phyloP scores from a whole-genome alignment of 768 basidiomycete species.

The Phlebiopsis flavidoalba region DNA sequence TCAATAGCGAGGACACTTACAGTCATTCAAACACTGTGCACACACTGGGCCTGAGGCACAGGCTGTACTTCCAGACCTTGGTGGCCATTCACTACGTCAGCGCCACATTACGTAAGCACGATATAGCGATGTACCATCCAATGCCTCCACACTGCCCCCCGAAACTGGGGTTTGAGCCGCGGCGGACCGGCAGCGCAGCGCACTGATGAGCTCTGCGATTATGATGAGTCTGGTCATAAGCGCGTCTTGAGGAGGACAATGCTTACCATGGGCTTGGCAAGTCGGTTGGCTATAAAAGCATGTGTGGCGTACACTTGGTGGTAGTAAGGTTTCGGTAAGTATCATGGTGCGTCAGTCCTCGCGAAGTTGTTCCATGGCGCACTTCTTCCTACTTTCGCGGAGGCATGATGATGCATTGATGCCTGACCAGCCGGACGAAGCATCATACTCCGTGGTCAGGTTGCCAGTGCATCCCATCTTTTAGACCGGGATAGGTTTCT shows the following conservation, averaged over 20 bases:
- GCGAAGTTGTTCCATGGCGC: slow-evolving; percentile 3
- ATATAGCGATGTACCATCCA: slow-evolving; percentile 22
- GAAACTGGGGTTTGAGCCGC: slow-evolving; percentile 18
- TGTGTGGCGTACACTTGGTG: not conserved
- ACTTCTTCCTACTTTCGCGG: too few relatives aligned
- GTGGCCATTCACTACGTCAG: not conserved
- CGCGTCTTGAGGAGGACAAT: not conserved
- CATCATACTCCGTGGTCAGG: not conserved
- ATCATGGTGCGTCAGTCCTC: not conserved
- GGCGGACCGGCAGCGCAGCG: slow-evolving; percentile 9
- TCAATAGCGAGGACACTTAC: slow-evolving; percentile 1
- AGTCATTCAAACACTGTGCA: slow-evolving; percentile 21
- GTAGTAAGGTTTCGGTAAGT: not conserved
- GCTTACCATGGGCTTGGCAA: too few relatives aligned
- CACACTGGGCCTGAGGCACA: slow-evolving; percentile 18
- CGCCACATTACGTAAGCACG: not conserved
- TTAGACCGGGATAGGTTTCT: too few relatives aligned
- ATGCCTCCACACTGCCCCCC: slow-evolving; percentile 24
- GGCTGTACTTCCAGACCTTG: slow-evolving; percentile 20
- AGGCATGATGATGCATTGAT: not conserved
- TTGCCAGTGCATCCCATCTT: not conserved
- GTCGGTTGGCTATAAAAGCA: not conserved
- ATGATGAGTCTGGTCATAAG: not conserved
- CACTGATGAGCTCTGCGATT: not conserved
- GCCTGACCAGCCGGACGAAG: not conserved